phyloP scores from a whole-genome alignment of 352 stramenopile genomes.

The Phytophthora fragariaefolia region DNA sequence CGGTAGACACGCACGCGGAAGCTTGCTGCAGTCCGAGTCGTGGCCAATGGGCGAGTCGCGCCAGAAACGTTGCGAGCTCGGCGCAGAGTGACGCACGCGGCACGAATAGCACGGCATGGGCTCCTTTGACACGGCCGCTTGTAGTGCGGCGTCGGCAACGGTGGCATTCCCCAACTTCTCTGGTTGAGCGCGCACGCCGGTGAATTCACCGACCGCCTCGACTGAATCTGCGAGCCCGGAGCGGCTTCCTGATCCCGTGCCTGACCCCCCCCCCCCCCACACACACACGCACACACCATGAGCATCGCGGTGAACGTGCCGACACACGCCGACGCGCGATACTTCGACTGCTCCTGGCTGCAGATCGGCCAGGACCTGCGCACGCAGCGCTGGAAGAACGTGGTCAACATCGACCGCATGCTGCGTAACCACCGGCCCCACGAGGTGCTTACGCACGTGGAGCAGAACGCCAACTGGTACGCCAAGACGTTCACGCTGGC shows the following conservation, averaged over 20 bases:
- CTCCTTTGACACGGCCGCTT: constrained; percentile 14
- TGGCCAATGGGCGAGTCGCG: constrained; percentile 9
- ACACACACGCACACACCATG: constrained; percentile 8
- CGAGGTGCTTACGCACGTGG: constrained; percentile 70
- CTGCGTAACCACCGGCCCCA: constrained; percentile 63
- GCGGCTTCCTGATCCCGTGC: no score
- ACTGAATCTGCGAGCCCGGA: no score
- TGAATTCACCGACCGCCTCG: no score
- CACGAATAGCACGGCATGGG: constrained; percentile 22
- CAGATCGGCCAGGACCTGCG: constrained; percentile 42
- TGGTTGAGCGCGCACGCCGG: neutral
- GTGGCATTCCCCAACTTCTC: constrained; percentile 18
- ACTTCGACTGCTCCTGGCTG: constrained; percentile 30
- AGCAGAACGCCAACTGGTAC: constrained; percentile 68
- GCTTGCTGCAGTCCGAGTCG: constrained; percentile 9
- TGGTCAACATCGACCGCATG: constrained; percentile 70
- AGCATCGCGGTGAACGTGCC: constrained; percentile 11
- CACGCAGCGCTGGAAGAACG: constrained; percentile 51
- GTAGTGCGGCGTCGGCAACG: neutral
- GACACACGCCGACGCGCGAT: constrained; percentile 22
- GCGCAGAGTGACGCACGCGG: constrained; percentile 12
- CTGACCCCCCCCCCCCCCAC: neutral
- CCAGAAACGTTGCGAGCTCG: constrained; percentile 18
- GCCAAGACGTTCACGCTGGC: constrained; percentile 72
- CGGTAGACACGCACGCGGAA: constrained; percentile 20